Evolutionary conservation across 768 basidiomycete genomes (phyloP).

Genomic region (Mycena galericulata): DNA sequence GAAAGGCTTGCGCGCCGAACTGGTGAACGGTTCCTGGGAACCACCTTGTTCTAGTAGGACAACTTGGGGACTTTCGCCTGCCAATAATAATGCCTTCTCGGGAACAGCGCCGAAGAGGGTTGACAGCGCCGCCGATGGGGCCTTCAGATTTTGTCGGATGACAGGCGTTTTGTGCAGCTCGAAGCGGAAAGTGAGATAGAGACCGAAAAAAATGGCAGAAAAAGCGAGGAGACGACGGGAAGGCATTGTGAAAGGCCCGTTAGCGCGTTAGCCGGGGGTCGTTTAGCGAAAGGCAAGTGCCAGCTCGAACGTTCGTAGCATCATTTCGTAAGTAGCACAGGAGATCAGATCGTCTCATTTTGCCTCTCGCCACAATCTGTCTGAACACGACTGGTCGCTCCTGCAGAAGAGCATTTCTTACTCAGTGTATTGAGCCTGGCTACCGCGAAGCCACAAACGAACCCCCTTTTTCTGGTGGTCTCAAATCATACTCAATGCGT

Average conservation of each 20-base stretch:
- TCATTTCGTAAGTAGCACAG: too few relatives aligned
- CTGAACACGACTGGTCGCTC: too few relatives aligned
- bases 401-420: too few relatives aligned
- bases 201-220: slow-evolving; percentile 4
- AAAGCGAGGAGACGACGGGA: slow-evolving; percentile 8
- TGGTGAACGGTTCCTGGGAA: slow-evolving; percentile 6
- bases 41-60: neutral
- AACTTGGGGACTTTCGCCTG: neutral
- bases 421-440: too few relatives aligned
- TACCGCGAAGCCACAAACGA: too few relatives aligned
- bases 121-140: neutral
- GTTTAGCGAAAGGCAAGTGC: too few relatives aligned
- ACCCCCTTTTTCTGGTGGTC: slow-evolving; percentile 98
- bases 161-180: slow-evolving; percentile 20
- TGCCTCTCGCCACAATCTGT: too few relatives aligned
- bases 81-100: neutral
- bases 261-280: too few relatives aligned
- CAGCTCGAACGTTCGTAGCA: too few relatives aligned
- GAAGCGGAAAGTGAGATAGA: slow-evolving; percentile 19
- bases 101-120: slow-evolving; percentile 6
- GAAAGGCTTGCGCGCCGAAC: slow-evolving; percentile 43
- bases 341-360: too few relatives aligned
- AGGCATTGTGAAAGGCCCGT: neutral
- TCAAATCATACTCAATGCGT: slow-evolving; percentile 99
- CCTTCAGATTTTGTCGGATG: neutral